Conservation (phyloP, 2,329 filamentous ascomycete species). For the Parafenestella ontariensis region DNA sequence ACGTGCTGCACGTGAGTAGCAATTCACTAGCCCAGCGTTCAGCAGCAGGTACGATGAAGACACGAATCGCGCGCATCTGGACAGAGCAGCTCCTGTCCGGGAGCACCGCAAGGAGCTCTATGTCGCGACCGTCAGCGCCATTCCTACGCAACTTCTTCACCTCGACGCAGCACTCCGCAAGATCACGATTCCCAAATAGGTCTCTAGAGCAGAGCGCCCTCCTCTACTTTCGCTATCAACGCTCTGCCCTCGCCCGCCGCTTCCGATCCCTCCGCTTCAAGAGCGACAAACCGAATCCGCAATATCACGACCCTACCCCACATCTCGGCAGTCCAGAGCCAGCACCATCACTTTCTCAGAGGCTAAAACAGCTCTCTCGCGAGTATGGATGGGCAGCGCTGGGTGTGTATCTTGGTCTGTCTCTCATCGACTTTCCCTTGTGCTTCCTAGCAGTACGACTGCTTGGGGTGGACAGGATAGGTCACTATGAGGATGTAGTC, state of each 20-base stretch:
- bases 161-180: constrained; percentile 17
- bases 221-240: constrained; percentile 24
- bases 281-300: constrained; percentile 37
- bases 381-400: constrained; percentile 95
- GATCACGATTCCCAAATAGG: constrained; percentile 8
- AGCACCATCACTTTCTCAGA: constrained; percentile 67
- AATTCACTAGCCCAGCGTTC: constrained; percentile 8
- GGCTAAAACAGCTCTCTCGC: constrained; percentile 81
- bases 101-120: constrained; percentile 14
- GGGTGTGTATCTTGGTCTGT: constrained; percentile 86
- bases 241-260: constrained; percentile 31
- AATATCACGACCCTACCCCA: constrained; percentile 47
- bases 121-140: constrained; percentile 19
- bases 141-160: constrained; percentile 40
- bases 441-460: constrained; percentile 88
- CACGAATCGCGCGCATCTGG: constrained; percentile 31
- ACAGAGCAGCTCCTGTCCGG: constrained; percentile 33
- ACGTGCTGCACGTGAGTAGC: constrained; percentile 18
- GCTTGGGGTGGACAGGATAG: constrained; percentile 86
- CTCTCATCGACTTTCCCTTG: constrained; percentile 89
- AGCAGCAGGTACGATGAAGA: constrained; percentile 29
- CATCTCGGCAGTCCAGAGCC: constrained; percentile 50
- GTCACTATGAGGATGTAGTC: constrained; percentile 73
- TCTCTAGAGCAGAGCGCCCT: constrained; percentile 23
- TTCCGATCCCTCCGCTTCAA: constrained; percentile 48